phyloP scores from a whole-genome alignment of 2,329 filamentous ascomycete species.

The Ophiostoma piceae region DNA sequence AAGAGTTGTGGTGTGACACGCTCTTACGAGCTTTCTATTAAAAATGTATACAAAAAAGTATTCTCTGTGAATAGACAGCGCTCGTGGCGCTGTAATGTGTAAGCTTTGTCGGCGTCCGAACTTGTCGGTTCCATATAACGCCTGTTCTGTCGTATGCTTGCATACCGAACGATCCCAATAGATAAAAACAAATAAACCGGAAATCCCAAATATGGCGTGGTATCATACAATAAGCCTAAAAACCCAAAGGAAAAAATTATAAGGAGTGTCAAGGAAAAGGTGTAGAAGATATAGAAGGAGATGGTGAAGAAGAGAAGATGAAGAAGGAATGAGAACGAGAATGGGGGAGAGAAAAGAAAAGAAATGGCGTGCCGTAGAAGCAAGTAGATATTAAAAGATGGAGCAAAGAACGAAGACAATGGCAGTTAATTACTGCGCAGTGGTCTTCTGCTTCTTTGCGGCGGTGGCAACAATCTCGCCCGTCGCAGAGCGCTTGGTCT shows the following conservation, averaged over 20 bases:
- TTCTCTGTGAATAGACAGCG: background rate
- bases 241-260: background rate
- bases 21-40: slow-evolving; percentile 5
- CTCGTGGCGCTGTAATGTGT: background rate
- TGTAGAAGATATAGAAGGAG: background rate
- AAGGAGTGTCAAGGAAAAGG: background rate
- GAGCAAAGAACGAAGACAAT: background rate
- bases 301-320: background rate
- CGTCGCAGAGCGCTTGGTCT: background rate
- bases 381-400: background rate
- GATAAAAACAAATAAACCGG: background rate
- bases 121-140: slow-evolving; percentile 2
- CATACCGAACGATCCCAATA: background rate
- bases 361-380: background rate
- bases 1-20: background rate
- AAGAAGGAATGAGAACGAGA: background rate
- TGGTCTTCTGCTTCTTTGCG: slow-evolving; percentile 4
- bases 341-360: background rate
- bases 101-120: background rate
- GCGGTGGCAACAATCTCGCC: background rate
- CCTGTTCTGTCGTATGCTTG: slow-evolving; percentile 7
- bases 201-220: slow-evolving; percentile 12
- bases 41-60: background rate
- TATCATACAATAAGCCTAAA: background rate
- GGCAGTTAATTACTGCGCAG: background rate